Conservation (phyloP, 2,329 filamentous ascomycete species). For the Cercospora nicotianae region DNA sequence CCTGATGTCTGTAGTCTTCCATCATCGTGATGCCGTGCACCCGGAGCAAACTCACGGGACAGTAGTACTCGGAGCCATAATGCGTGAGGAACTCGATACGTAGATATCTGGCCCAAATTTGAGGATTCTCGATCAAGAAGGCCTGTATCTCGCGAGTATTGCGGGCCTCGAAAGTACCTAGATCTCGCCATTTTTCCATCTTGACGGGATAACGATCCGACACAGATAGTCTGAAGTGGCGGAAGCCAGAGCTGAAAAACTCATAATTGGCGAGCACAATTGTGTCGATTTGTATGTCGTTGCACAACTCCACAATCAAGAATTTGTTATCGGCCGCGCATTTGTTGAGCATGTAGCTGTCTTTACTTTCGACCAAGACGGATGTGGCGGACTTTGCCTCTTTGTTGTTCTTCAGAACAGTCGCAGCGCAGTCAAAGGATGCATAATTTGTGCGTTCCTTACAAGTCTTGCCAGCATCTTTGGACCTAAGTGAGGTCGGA, state of each 20-base stretch:
- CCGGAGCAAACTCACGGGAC: slow-evolving; percentile 83
- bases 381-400: slow-evolving; percentile 86
- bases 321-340: slow-evolving; percentile 88
- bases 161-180: slow-evolving; percentile 85
- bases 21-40: slow-evolving; percentile 94
- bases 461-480: slow-evolving; percentile 94
- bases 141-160: slow-evolving; percentile 94
- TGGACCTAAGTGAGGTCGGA: slow-evolving; percentile 61
- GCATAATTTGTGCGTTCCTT: slow-evolving; percentile 98
- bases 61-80: slow-evolving; percentile 96
- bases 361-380: slow-evolving; percentile 93
- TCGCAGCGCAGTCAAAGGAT: slow-evolving; percentile 94
- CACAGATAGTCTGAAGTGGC: slow-evolving; percentile 85
- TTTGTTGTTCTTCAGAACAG: slow-evolving; percentile 82
- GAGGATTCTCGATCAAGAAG: slow-evolving; percentile 88
- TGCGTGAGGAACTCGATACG: slow-evolving; percentile 89
- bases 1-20: slow-evolving; percentile 88
- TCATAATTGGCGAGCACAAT: slow-evolving; percentile 98
- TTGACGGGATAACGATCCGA: slow-evolving; percentile 95
- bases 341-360: slow-evolving; percentile 95
- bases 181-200: slow-evolving; percentile 81
- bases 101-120: slow-evolving; percentile 93
- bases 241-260: slow-evolving; percentile 97
- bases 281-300: slow-evolving; percentile 84
- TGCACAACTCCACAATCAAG: slow-evolving; percentile 89